Conservation (phyloP, 192 early-diverging fungal genomes). For the Spizellomyces sp. region DNA sequence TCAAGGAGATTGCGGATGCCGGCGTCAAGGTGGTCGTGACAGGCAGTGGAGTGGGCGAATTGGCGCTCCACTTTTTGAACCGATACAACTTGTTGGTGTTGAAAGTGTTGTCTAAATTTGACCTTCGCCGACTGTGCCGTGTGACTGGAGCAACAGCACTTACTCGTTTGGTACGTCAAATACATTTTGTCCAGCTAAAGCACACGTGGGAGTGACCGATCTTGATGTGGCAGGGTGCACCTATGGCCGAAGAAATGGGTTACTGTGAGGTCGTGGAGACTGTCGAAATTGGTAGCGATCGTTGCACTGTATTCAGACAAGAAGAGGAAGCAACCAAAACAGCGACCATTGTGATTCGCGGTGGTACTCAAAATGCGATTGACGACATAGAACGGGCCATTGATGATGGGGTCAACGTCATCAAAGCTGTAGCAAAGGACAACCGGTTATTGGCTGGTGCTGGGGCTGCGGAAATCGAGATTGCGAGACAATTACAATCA, state of each 20-base stretch:
- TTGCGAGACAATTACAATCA: constrained; percentile 75
- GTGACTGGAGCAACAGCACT: constrained; percentile 91
- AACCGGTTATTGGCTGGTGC: constrained; percentile 86
- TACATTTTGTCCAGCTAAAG: background rate
- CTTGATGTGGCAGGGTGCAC: constrained; percentile 59
- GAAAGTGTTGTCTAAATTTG: constrained; percentile 93
- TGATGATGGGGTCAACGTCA: constrained; percentile 96
- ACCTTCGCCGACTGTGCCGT: constrained; percentile 91
- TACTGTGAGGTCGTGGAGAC: constrained; percentile 96
- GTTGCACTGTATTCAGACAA: constrained; percentile 97
- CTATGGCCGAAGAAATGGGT: constrained; percentile 96
- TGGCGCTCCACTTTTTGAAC: constrained; percentile 94
- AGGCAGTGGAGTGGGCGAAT: constrained; percentile 86
- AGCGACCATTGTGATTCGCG: constrained; percentile 94
- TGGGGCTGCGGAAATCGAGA: constrained; percentile 92
- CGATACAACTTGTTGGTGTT: constrained; percentile 87
- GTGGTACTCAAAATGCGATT: constrained; percentile 91
- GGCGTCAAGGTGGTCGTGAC: constrained; percentile 92
- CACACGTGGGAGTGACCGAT: constrained; percentile 1
- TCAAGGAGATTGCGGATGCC: constrained; percentile 88
- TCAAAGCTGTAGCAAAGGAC: constrained; percentile 91
- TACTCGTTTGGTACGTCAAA: constrained; percentile 67
- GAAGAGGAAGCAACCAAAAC: constrained; percentile 85
- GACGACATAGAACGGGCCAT: constrained; percentile 97
- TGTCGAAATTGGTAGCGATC: constrained; percentile 95